These are phyloP conservation scores for Aegilops bicornis DNA, from an alignment of 176 grass and related monocot species.

Conservation along the genomic window DNA sequence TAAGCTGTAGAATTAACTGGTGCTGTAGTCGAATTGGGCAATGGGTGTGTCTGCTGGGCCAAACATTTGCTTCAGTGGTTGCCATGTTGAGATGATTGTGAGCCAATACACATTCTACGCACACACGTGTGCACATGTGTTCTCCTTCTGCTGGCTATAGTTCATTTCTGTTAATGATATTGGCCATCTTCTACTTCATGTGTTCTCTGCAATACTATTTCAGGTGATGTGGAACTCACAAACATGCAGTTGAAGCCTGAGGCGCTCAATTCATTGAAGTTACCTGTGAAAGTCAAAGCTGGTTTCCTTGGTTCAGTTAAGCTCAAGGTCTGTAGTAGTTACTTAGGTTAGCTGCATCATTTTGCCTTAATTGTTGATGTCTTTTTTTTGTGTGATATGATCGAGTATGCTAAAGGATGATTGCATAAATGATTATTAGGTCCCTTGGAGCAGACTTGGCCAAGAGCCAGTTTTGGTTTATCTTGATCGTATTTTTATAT, in stretches of 20 bases:
- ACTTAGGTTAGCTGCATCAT: slow-evolving; percentile 4
- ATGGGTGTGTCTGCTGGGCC: not conserved
- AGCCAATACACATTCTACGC: not conserved
- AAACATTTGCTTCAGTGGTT: slow-evolving; percentile 7
- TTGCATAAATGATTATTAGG: slow-evolving; percentile 56
- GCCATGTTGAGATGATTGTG: slow-evolving; percentile 16
- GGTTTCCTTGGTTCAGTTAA: slow-evolving; percentile 97
- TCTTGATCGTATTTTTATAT: slow-evolving; percentile 95
- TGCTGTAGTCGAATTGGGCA: not conserved
- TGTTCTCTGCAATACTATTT: slow-evolving; percentile 34
- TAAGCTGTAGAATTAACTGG: not conserved
- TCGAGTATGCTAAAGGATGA: slow-evolving; percentile 23
- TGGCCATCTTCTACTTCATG: not conserved
- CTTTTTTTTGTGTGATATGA: slow-evolving; percentile 35
- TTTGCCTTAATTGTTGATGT: slow-evolving; percentile 4
- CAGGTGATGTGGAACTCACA: slow-evolving; percentile 89
- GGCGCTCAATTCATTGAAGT: slow-evolving; percentile 93
- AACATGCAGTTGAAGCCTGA: slow-evolving; percentile 97
- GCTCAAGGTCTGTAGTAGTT: slow-evolving; percentile 75
- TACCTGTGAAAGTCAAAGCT: slow-evolving; percentile 93
- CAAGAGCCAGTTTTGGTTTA: slow-evolving; percentile 97
- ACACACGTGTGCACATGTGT: not conserved
- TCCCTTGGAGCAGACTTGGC: slow-evolving; percentile 95
- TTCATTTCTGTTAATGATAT: slow-evolving; percentile 19
- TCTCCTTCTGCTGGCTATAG: slow-evolving; percentile 8